Conservation (phyloP, 257 asterid genomes). For the Solanum dulcamara region DNA sequence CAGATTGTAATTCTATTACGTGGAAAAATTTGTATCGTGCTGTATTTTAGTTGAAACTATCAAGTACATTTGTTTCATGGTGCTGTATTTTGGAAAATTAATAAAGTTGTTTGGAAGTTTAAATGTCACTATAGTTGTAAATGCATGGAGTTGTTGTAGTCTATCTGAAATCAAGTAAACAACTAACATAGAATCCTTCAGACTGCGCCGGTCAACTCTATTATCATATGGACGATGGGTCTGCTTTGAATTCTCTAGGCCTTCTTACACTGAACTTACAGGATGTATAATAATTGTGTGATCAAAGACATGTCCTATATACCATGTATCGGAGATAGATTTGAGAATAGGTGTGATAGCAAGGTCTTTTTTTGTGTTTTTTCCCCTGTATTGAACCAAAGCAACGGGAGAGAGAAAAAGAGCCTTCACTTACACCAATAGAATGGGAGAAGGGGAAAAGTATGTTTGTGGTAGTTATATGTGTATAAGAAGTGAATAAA, state of each 20-base stretch:
- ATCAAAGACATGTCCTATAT: background rate
- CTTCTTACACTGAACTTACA: background rate
- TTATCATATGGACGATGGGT: background rate
- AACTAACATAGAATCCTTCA: background rate
- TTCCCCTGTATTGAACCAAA: background rate
- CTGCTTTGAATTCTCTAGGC: background rate
- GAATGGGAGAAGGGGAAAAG: background rate
- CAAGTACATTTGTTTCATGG: background rate
- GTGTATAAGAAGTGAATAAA: background rate
- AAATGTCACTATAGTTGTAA: background rate
- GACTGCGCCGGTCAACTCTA: background rate
- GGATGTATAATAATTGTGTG: background rate
- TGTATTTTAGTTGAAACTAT: background rate
- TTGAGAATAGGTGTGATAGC: background rate
- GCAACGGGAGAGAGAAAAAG: background rate
- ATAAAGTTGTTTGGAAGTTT: background rate
- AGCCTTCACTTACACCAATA: background rate
- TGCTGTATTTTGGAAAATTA: background rate
- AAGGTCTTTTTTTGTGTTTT: background rate
- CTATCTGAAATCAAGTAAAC: background rate
- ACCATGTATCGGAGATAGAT: background rate
- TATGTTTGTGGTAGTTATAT: background rate
- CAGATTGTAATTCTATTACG: background rate
- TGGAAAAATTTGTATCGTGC: background rate
- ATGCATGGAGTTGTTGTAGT: background rate